Evolutionary conservation across 2,329 filamentous ascomycete species (phyloP).

Genomic region (Capronia coronata): DNA sequence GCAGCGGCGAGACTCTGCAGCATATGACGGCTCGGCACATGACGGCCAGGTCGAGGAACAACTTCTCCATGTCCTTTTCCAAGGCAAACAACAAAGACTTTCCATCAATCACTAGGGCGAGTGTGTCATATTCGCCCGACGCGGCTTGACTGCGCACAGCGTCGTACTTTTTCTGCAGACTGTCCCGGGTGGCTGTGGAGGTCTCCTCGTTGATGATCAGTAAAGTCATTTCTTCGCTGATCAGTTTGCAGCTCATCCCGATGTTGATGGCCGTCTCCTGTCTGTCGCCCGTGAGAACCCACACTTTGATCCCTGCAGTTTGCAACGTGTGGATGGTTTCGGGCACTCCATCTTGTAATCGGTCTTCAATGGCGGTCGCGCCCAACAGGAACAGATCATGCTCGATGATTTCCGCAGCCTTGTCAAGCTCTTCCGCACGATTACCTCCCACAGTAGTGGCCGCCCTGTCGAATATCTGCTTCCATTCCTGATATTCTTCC

Average conservation of each 20-base stretch:
- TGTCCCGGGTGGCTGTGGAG: slow-evolving; percentile 71
- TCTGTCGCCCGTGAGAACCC: slow-evolving; percentile 94
- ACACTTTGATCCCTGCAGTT: slow-evolving; percentile 95
- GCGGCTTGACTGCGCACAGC: slow-evolving; percentile 79
- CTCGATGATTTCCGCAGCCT: slow-evolving; percentile 92
- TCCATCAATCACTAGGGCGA: slow-evolving; percentile 92
- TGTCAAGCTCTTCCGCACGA: slow-evolving; percentile 89
- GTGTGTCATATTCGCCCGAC: slow-evolving; percentile 58
- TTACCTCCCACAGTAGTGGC: slow-evolving; percentile 86
- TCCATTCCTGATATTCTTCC: slow-evolving; percentile 82
- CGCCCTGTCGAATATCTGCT: slow-evolving; percentile 76
- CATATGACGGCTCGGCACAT: slow-evolving; percentile 99
- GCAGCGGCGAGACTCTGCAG: slow-evolving; percentile 82
- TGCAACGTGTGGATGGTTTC: slow-evolving; percentile 97
- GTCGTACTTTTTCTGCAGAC: slow-evolving; percentile 86
- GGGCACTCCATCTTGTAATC: slow-evolving; percentile 91
- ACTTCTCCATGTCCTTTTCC: slow-evolving; percentile 86
- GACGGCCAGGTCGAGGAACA: slow-evolving; percentile 86
- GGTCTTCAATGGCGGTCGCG: slow-evolving; percentile 95
- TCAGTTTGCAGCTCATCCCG: slow-evolving; percentile 97
- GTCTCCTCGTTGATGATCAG: slow-evolving; percentile 91
- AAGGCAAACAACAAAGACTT: slow-evolving; percentile 90
- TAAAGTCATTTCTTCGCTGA: slow-evolving; percentile 97
- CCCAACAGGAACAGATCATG: slow-evolving; percentile 85
- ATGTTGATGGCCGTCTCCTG: slow-evolving; percentile 99